Base-by-base conservation (phyloP, 2,329 filamentous ascomycete species). In the Juglanconis sp. region DNA sequence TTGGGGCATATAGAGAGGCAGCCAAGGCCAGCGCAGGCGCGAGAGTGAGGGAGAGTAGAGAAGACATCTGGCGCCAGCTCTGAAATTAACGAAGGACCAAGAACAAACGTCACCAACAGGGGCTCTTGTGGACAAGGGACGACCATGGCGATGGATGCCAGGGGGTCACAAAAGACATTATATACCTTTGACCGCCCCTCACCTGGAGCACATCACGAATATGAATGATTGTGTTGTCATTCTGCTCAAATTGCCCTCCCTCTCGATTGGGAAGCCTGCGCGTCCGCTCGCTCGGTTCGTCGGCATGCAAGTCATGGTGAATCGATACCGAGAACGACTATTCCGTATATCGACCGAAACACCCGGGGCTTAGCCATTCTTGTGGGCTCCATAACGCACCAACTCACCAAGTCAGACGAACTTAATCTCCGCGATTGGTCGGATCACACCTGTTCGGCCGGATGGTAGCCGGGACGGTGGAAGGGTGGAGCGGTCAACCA, bases 11-110 rank as follows among this genome's bases (percentile, higher is more conserved):
- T 32, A 44, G 40, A 30, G 61, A 57, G 5, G 49, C 49, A 9
- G 61, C 61, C 38, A 63, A 38, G 11, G 58, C 61, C 40, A 49
- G n/a, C 17, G 44, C 40, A 3, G 61, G 46, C 32, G 32, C 51
- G 24, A 57, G 31, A 8, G 54, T 52, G 10, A 63, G 49, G 34
- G 60, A n/a, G n/a, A 56, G 38, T 4, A 48, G 47, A 7, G 57
- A 55, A 2, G 56, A 34, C 60, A 62, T 62, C 15, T 42, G 15
- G 30, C n/a, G n/a, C n/a, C n/a, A n/a, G 15, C 9, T 47, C n/a
- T 42, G 38, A 42, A 42, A 13, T 24, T 24, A 24, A 24, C 24
- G 24, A 42, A 10, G 38, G 4, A 42, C 10, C n/a, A 15, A 42
- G 38, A 42, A 42, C 10, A 15, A 11, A 4, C 38, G 38, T 42